Evolutionary conservation across 495 filamentous ascomycete species (phyloP).

Genomic region (Tuber melanosporum): DNA sequence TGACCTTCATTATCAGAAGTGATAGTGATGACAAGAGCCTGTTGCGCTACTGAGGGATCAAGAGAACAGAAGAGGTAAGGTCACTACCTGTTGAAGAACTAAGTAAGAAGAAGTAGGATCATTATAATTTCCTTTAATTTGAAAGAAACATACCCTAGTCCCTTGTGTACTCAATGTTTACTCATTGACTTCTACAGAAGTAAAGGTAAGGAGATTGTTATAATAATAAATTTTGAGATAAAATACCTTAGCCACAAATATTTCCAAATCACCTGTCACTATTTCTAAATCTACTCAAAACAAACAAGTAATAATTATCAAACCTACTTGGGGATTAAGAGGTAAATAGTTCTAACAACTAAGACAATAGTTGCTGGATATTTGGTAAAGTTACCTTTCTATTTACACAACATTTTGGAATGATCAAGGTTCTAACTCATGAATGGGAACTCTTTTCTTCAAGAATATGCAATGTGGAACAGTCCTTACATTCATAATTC

Average conservation of each 20-base stretch:
- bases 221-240: background rate
- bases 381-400: background rate
- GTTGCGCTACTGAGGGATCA: too few species aligned
- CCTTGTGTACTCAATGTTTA: background rate
- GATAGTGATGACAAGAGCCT: too few species aligned
- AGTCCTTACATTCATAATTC: background rate
- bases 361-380: background rate
- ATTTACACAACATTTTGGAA: too few species aligned
- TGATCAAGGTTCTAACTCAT: too few species aligned
- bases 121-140: background rate
- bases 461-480: background rate
- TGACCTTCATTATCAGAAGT: too few species aligned
- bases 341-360: background rate
- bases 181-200: too few species aligned
- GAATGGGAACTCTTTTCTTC: background rate
- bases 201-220: too few species aligned
- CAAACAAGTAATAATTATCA: background rate
- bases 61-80: too few species aligned
- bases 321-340: background rate
- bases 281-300: background rate
- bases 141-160: background rate
- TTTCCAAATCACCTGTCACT: background rate
- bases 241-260: background rate
- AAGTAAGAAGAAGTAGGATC: too few species aligned
- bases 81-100: too few species aligned